Conservation (phyloP, 306 rosid species). For the Rubus idaeus region DNA sequence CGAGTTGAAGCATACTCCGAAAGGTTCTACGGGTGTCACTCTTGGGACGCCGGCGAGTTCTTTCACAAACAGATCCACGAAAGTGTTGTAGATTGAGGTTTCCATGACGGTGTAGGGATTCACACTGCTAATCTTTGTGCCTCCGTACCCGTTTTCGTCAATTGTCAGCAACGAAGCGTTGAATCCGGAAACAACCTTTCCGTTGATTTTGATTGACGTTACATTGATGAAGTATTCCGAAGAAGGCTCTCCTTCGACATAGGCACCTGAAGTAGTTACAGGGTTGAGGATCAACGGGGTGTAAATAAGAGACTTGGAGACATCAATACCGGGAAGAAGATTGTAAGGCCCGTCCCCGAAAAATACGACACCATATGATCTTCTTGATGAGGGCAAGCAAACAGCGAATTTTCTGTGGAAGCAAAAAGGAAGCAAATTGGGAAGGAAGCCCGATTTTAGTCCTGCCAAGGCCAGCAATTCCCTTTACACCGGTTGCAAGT, state of each 20-base stretch:
- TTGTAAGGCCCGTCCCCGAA: slow-evolving; percentile 28
- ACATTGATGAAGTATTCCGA: slow-evolving; percentile 62
- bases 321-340: slow-evolving; percentile 13
- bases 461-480: slow-evolving; percentile 64
- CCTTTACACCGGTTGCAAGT: slow-evolving; percentile 48
- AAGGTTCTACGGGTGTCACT: slow-evolving; percentile 50
- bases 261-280: slow-evolving; percentile 25
- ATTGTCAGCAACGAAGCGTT: slow-evolving; percentile 42
- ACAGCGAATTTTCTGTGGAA: slow-evolving; percentile 54
- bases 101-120: slow-evolving; percentile 54
- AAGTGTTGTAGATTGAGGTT: slow-evolving; percentile 47
- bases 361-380: slow-evolving; percentile 20
- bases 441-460: slow-evolving; percentile 40
- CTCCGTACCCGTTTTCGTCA: slow-evolving; percentile 50
- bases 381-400: slow-evolving; percentile 29
- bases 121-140: slow-evolving; percentile 66
- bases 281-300: slow-evolving; percentile 59
- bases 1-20: slow-evolving; percentile 43
- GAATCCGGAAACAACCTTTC: slow-evolving; percentile 21
- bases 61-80: slow-evolving; percentile 35
- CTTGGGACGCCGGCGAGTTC: slow-evolving; percentile 9
- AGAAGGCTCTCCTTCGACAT: slow-evolving; percentile 36
- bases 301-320: slow-evolving; percentile 28
- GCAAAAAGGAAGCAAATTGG: slow-evolving; percentile 34
- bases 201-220: slow-evolving; percentile 41